These are phyloP conservation scores for Suhomyces sp. DNA, from an alignment of 805 yeast species.

Conservation along the genomic window DNA sequence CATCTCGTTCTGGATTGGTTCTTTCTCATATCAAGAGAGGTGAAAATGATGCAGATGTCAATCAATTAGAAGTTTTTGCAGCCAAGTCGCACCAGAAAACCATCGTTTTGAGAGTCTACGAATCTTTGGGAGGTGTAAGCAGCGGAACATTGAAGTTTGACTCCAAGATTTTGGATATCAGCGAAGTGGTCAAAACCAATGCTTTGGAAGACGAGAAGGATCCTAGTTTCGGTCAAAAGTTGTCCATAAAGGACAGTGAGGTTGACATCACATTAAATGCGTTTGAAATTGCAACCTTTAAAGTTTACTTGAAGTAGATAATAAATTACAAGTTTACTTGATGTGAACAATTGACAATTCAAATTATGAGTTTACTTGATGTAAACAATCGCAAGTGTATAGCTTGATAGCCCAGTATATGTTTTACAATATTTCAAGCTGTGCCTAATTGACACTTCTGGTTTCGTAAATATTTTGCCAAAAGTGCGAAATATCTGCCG, in stretches of 20 bases:
- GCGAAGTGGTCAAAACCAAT: constrained; percentile 52
- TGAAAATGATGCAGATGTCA: constrained; percentile 70
- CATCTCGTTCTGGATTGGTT: constrained; percentile 54
- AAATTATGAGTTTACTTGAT: too few species aligned
- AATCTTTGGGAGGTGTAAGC: constrained; percentile 79
- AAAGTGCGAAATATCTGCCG: background rate
- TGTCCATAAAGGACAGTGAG: constrained; percentile 37
- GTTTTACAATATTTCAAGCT: background rate
- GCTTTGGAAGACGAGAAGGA: constrained; percentile 54
- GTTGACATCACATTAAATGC: constrained; percentile 54
- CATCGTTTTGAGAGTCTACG: constrained; percentile 75
- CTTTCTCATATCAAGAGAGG: constrained; percentile 81
- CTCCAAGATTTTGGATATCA: constrained; percentile 36
- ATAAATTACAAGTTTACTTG: background rate
- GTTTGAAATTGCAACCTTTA: constrained; percentile 72
- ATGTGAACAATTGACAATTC: too few species aligned
- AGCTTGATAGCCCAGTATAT: too few species aligned
- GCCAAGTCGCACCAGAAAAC: constrained; percentile 44
- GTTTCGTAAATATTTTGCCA: background rate
- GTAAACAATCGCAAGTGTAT: background rate
- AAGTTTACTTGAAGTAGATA: constrained; percentile 39
- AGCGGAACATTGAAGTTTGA: constrained; percentile 48
- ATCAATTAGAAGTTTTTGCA: constrained; percentile 45
- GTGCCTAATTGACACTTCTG: too few species aligned
- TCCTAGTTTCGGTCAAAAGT: constrained; percentile 15